These are phyloP conservation scores for Penicillium maclennaniae DNA, from an alignment of 495 filamentous ascomycete genomes.

Conservation along the genomic window DNA sequence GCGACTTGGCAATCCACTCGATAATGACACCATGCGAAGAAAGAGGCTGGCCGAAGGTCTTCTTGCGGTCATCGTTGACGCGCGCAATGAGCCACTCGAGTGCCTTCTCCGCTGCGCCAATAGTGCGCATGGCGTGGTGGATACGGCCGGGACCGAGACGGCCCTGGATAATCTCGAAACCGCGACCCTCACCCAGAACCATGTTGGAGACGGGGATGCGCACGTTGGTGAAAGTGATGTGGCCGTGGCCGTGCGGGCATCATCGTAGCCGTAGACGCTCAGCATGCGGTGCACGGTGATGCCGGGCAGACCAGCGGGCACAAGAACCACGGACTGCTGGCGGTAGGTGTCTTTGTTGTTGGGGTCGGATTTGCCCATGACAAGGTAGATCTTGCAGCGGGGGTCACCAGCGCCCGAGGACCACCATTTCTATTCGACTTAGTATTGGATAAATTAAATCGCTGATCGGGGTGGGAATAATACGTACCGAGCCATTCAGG, in stretches of 20 bases:
- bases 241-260: conserved; percentile 89
- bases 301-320: conserved; percentile 69
- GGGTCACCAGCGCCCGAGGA: conserved; percentile 88
- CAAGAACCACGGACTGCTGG: conserved; percentile 87
- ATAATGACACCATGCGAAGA: conserved; percentile 85
- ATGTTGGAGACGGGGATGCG: conserved; percentile 74
- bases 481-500: conserved; percentile 72
- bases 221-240: conserved; percentile 81
- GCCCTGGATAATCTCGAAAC: conserved; percentile 97
- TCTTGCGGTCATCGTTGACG: conserved; percentile 83
- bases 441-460: neutral
- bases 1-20: conserved; percentile 87
- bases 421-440: conserved; percentile 79
- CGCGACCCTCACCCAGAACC: conserved; percentile 82
- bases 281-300: conserved; percentile 84
- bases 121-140: conserved; percentile 89
- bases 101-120: conserved; percentile 80
- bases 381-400: conserved; percentile 82
- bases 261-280: conserved; percentile 88
- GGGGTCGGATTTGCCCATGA: conserved; percentile 84
- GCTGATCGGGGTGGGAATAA: neutral
- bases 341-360: conserved; percentile 68
- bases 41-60: conserved; percentile 76
- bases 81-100: conserved; percentile 86
- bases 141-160: conserved; percentile 88